A percentile compares a stretch with the other conserved stretches of the same genome.
Conservation (phyloP, 768 basidiomycete species). For the Mycena haematopus region DNA sequence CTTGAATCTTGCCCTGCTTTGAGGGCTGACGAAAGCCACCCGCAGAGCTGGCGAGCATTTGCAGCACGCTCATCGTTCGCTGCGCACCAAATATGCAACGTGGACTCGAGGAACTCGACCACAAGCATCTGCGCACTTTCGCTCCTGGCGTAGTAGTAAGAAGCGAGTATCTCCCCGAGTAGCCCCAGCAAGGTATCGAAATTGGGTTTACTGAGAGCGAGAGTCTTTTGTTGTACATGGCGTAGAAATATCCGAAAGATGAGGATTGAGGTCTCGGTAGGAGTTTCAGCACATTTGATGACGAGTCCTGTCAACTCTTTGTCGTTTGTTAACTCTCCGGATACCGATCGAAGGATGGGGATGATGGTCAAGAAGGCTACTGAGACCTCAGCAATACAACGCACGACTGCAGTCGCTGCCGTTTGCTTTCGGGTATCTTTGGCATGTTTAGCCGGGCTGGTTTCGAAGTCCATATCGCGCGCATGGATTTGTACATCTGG, state of each 20-base stretch:
- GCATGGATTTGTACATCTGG: conserved; percentile 27
- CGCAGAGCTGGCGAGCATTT: conserved; percentile 55
- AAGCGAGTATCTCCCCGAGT: conserved; percentile 56
- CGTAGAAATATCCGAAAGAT: conserved; percentile 62
- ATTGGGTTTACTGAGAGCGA: conserved; percentile 58
- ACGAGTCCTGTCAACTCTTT: conserved; percentile 63
- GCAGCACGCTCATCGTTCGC: conserved; percentile 44
- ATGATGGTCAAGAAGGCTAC: conserved; percentile 65
- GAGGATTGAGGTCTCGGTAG: conserved; percentile 61
- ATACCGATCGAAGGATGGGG: conserved; percentile 66
- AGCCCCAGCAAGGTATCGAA: conserved; percentile 61
- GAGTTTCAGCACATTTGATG: conserved; percentile 43
- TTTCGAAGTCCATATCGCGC: conserved; percentile 54
- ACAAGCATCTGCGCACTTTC: conserved; percentile 59
- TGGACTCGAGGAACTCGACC: conserved; percentile 69
- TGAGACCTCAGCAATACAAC: conserved; percentile 56
- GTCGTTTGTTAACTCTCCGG: conserved; percentile 66
- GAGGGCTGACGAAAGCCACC: conserved; percentile 59
- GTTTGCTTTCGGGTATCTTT: conserved; percentile 37
- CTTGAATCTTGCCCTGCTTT: conserved; percentile 28
- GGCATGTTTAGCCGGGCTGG: conserved; percentile 49
- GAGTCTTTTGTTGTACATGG: conserved; percentile 58
- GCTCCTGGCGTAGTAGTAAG: conserved; percentile 62
- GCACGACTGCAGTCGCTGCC: conserved; percentile 38
- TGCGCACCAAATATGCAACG: conserved; percentile 63